Evolutionary conservation across 306 rosid genomes (phyloP), one percentile per base, ranked within the genome.

Genomic region (Cucurbita ficifolia): DNA sequence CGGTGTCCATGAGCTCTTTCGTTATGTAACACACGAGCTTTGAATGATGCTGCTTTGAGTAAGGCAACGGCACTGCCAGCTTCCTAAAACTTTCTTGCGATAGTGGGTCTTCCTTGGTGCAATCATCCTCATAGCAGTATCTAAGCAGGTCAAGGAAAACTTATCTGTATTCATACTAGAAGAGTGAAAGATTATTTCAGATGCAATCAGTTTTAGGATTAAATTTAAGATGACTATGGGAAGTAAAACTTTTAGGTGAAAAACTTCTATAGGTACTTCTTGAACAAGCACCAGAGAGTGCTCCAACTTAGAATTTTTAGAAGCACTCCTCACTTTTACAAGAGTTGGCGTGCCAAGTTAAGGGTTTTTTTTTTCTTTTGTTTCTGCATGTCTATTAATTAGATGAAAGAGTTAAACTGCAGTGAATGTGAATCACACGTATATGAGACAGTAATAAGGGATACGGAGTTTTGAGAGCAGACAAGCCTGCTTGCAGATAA

Each of bases 1-100:
- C 96, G 0, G 97, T 88, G 88, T 94, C 96, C 99, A 89, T 94
- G 54, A 89, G 84, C 83, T 94, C 96, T 81, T 91, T 94, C 4
- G 99, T 87, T 86, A 94, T 91, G 83, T 91, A 94, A 88, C 99
- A 94, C 69, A 94, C 99, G 69, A 91, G 92, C 88, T 88, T 94
- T 6, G 99, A 94, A 78, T 87, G 92, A 83, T 86, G 91, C 87
- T 86, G 96, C 87, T 94, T 94, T 6, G 99, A 89, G 86, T 79
- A 94, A 8, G 99, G 99, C 73, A 94, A 85, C 22, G 91, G 86
- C 76, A 54, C 55, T 67, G 99, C 99, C 56, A 94, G 86, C 80
- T 82, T 86, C 62, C 96, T 89, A 79, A 94, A 94, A 73, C 85
- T 76, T 69, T 89, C 92, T 78, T 94, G 99, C 8, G 99, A 91